Percentiles rank a stretch among this genome's conserved stretches.
These are phyloP conservation scores for Cordyceps farinosa DNA, from an alignment of 2,329 filamentous ascomycete genomes.

Conservation along the genomic window DNA sequence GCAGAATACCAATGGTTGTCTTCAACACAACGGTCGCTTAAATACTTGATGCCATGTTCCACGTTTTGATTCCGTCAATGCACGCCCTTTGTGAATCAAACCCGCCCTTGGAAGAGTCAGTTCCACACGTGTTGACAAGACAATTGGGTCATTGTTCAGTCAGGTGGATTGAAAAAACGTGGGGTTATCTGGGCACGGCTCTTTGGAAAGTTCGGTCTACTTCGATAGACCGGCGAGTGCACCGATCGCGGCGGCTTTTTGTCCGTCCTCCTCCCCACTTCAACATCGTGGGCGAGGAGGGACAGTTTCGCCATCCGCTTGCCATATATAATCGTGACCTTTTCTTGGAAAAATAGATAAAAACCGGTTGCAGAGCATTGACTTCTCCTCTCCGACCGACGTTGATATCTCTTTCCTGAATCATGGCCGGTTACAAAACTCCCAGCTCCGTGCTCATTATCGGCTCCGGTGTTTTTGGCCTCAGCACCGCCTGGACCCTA, in stretches of 20 bases:
- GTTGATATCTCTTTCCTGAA: neutral
- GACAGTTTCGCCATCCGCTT: neutral
- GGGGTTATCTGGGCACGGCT: neutral
- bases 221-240: neutral
- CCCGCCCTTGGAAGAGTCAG: neutral
- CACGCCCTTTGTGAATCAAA: neutral
- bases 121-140: neutral
- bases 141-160: neutral
- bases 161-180: neutral
- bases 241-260: slow-evolving; percentile 7
- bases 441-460: slow-evolving; percentile 61
- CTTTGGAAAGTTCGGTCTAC: slow-evolving; percentile 2
- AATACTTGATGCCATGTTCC: neutral
- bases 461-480: slow-evolving; percentile 64
- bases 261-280: neutral
- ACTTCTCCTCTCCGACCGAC: too few relatives aligned
- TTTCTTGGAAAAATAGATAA: neutral
- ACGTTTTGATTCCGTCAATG: neutral
- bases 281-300: neutral
- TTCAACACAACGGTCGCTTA: neutral
- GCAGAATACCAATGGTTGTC: neutral
- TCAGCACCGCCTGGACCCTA: slow-evolving; percentile 63
- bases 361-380: neutral
- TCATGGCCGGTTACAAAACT: slow-evolving; percentile 22
- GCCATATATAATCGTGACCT: neutral